These are phyloP conservation scores for Leccinum uliginosum DNA, from an alignment of 768 basidiomycete genomes.

Conservation along the genomic window DNA sequence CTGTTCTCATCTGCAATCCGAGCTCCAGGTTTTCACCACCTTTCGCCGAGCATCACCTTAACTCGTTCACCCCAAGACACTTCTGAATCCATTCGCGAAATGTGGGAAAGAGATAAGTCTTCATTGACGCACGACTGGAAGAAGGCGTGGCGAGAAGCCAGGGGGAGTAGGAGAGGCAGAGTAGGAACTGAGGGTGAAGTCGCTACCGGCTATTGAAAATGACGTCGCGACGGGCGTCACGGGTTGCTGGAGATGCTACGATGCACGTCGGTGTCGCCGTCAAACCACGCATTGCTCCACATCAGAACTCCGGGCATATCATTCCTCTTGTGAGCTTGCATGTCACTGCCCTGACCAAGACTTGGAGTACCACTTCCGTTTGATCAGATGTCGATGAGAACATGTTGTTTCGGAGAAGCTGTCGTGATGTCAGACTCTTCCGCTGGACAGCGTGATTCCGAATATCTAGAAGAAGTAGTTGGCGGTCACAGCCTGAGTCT, in stretches of 20 bases:
- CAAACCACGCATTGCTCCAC: neutral
- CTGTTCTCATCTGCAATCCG: slow-evolving; percentile 33
- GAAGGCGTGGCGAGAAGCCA: slow-evolving; percentile 69
- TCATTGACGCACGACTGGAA: slow-evolving; percentile 77
- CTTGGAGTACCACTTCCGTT: neutral
- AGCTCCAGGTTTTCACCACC: slow-evolving; percentile 48
- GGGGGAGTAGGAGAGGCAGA: slow-evolving; percentile 56
- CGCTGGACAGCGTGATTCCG: too few species aligned
- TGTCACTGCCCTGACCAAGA: neutral
- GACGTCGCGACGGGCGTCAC: neutral
- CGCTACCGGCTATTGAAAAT: slow-evolving; percentile 9
- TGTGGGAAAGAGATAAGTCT: slow-evolving; percentile 68
- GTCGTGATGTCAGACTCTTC: too few species aligned
- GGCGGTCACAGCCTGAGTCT: too few species aligned
- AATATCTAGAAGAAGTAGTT: too few species aligned
- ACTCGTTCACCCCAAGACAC: slow-evolving; percentile 22
- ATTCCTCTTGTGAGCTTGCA: neutral
- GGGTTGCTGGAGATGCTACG: neutral
- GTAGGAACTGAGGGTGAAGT: slow-evolving; percentile 38
- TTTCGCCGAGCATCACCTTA: slow-evolving; percentile 18
- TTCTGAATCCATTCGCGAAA: slow-evolving; percentile 48
- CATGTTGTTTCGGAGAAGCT: too few species aligned
- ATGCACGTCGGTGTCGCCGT: neutral
- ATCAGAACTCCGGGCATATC: neutral
- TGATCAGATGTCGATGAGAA: neutral